Base-by-base conservation (phyloP, 2,329 filamentous ascomycete species). In the Thelonectria olida region DNA sequence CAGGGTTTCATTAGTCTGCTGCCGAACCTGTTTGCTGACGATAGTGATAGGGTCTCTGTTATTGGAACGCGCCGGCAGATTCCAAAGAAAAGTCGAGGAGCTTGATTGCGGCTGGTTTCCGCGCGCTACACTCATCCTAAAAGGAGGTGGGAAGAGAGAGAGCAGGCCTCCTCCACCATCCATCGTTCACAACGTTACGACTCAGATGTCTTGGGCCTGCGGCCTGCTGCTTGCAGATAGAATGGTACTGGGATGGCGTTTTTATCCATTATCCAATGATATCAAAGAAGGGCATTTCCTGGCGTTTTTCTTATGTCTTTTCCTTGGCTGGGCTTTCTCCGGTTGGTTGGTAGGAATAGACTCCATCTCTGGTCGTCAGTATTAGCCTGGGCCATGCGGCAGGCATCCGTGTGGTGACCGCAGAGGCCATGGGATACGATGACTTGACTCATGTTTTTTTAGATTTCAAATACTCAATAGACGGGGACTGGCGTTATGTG, bases 41-140 rank as follows among this genome's bases (percentile, higher is more conserved):
- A 42, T 58, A 42, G 44, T 6, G 19, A 23, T 67, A 88, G 86
- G 92, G 92, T 0, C 77, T 96, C 8, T 95, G 93, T 75, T 96
- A 94, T 76, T 94, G 90, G 90, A 88, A 90, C 54, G 90, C 88
- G n/a, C 89, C 90, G 13, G 88, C 86, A 3, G 92, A 96, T 78
- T 84, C 85, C 25, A 81, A 78, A 66, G 82, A 86, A 54, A 82
- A 80, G 62, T 82, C 84, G 52, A 80, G 86, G 52, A 89, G 86
- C 71, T 75, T 89, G 54, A 79, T 89, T 61, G 81, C 84, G 47
- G 79, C 86, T 17, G 87, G 87, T 5, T 89, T 88, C 72, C 82
- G 83, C 58, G 81, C 85, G 8, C 73, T 88, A 61, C 86, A 88
- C 70, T 73, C 74, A 38, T 75, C 73, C 17, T 76, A 51, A 74